phyloP scores from a whole-genome alignment of 371 early-diverging fungal species.

The Phascolomyces articulosus region DNA sequence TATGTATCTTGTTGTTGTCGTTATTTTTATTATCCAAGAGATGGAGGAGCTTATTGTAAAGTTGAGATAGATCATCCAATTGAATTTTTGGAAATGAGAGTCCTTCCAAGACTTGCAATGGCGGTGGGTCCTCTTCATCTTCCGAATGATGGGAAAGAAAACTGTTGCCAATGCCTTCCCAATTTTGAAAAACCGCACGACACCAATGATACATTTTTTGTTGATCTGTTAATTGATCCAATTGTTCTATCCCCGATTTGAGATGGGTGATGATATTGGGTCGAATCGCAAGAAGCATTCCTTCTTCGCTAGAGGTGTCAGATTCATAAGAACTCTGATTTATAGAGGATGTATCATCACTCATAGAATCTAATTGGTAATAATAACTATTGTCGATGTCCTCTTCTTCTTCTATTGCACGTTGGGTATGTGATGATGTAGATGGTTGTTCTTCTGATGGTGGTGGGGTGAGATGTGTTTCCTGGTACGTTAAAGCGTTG shows the following conservation, averaged over 20 bases:
- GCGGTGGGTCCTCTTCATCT: no score
- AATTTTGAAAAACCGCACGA: conserved; percentile 45
- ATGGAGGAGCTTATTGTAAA: conserved; percentile 12
- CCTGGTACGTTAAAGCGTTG: no score
- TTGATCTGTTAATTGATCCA: conserved; percentile 11
- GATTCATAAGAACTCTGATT: conserved; percentile 8
- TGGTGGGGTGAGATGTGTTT: no score
- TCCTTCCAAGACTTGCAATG: no score
- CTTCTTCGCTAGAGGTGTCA: conserved; percentile 21
- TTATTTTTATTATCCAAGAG: conserved; percentile 6
- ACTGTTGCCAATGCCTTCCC: conserved; percentile 52
- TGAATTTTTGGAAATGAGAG: conserved; percentile 6
- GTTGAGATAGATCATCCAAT: not conserved
- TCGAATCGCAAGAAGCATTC: conserved; percentile 32
- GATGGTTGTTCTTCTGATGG: not conserved
- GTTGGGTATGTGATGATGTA: no score
- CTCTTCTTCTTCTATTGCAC: no score
- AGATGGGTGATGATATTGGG: conserved; percentile 25
- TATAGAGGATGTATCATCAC: not conserved
- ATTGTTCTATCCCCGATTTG: conserved; percentile 20
- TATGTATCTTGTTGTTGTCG: no score
- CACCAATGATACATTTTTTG: conserved; percentile 30
- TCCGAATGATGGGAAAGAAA: no score
- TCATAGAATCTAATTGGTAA: conserved; percentile 11
- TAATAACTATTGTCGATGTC: conserved; percentile 6